These are phyloP conservation scores for Pythium monospermum DNA, from an alignment of 352 stramenopile species.

Conservation along the genomic window DNA sequence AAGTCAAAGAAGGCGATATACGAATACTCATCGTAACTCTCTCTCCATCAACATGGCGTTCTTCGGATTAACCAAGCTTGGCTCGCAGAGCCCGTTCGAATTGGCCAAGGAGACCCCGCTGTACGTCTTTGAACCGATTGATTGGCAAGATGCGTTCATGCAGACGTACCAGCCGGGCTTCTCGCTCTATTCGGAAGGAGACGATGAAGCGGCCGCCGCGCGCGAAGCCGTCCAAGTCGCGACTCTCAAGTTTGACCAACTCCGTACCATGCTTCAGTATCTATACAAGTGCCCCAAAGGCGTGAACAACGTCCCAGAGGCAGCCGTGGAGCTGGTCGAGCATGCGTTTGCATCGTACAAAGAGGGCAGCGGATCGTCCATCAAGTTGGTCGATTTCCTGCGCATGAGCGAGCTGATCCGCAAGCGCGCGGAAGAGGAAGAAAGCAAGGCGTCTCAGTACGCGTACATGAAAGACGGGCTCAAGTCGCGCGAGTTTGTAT, in stretches of 20 bases:
- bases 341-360: conserved; percentile 17
- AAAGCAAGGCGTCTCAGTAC: conserved; percentile 23
- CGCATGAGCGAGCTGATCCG: conserved; percentile 30
- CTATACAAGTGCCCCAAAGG: conserved; percentile 62
- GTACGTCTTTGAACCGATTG: conserved; percentile 41
- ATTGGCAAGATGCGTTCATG: conserved; percentile 66
- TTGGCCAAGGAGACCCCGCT: conserved; percentile 46
- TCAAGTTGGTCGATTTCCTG: conserved; percentile 27
- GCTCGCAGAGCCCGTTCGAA: conserved; percentile 58
- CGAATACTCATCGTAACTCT: too few species aligned
- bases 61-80: conserved; percentile 57
- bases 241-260: conserved; percentile 32
- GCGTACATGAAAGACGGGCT: conserved; percentile 29
- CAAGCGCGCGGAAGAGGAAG: conserved; percentile 24
- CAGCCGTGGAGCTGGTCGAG: conserved; percentile 19
- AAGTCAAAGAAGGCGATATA: too few species aligned
- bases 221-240: conserved; percentile 24
- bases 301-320: conserved; percentile 45
- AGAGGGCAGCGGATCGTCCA: conserved; percentile 3
- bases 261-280: conserved; percentile 32
- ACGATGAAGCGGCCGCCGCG: conserved; percentile 39
- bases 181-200: conserved; percentile 46
- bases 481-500: conserved; percentile 48
- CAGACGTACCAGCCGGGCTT: conserved; percentile 42
- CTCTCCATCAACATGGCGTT: too few species aligned